Conservation (phyloP, 2,329 filamentous ascomycete genomes). For the Cladosporium colombiae region DNA sequence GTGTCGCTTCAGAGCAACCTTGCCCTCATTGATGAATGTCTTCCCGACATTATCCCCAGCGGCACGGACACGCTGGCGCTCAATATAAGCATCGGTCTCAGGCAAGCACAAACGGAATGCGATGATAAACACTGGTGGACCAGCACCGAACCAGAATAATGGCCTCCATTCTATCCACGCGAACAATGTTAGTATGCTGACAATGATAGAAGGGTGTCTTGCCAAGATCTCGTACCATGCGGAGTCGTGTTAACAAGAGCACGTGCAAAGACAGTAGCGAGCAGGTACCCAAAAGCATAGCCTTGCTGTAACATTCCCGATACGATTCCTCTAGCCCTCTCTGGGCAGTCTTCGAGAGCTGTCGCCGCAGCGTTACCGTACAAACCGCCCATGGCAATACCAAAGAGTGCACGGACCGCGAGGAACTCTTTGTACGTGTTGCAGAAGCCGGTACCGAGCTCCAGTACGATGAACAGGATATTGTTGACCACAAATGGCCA, state of each 20-base stretch:
- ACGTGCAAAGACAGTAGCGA: slow-evolving; percentile 46
- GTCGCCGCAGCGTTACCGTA: slow-evolving; percentile 65
- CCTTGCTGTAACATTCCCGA: slow-evolving; percentile 65
- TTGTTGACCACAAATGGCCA: slow-evolving; percentile 62
- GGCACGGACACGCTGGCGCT: slow-evolving; percentile 65
- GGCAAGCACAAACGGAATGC: slow-evolving; percentile 73
- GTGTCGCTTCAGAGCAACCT: slow-evolving; percentile 74
- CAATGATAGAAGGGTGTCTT: background rate
- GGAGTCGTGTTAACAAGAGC: slow-evolving; percentile 74
- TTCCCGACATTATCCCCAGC: slow-evolving; percentile 61
- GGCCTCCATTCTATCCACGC: slow-evolving; percentile 71
- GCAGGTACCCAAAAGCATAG: slow-evolving; percentile 65
- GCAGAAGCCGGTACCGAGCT: slow-evolving; percentile 62
- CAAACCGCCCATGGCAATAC: slow-evolving; percentile 65
- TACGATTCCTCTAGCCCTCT: slow-evolving; percentile 59
- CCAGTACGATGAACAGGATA: slow-evolving; percentile 60
- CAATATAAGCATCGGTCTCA: slow-evolving; percentile 73
- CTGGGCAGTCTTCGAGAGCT: slow-evolving; percentile 63
- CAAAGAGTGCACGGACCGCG: slow-evolving; percentile 60
- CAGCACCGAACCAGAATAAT: slow-evolving; percentile 85
- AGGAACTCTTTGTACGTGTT: slow-evolving; percentile 60
- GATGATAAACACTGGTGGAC: slow-evolving; percentile 79
- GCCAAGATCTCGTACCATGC: slow-evolving; percentile 51
- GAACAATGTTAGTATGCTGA: background rate
- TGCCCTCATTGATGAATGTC: slow-evolving; percentile 74